Conservation (phyloP, 2,329 filamentous ascomycete genomes). For the Daldinia sp. region DNA sequence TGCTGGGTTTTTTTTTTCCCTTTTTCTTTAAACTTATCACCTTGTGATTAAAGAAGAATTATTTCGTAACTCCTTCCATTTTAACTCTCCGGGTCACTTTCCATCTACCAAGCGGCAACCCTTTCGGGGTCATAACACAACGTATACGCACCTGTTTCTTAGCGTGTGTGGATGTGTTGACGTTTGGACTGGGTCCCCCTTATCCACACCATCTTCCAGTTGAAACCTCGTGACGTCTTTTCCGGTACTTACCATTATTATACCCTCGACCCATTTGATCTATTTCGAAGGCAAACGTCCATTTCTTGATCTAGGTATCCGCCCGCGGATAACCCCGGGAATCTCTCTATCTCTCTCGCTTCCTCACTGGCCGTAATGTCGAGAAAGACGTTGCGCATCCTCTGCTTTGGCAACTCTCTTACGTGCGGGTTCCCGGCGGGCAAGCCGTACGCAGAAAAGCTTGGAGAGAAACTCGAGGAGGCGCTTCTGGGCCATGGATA, state of each 20-base stretch:
- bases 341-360: no score
- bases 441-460: constrained; percentile 66
- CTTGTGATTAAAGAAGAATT: background rate
- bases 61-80: background rate
- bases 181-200: constrained; percentile 11
- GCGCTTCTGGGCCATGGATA: constrained; percentile 58
- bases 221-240: constrained; percentile 11
- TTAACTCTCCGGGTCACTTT: background rate
- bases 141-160: background rate
- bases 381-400: constrained; percentile 61
- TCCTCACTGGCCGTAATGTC: constrained; percentile 16
- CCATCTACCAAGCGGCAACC: background rate
- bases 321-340: background rate
- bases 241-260: background rate
- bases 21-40: background rate
- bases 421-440: constrained; percentile 66
- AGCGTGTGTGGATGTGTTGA: constrained; percentile 18
- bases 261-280: background rate
- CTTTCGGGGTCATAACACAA: background rate
- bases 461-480: constrained; percentile 61
- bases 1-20: background rate
- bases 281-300: background rate
- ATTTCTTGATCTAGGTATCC: background rate
- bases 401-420: constrained; percentile 75
- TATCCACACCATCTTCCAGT: constrained; percentile 4